Base-by-base conservation (phyloP, 192 early-diverging fungal genomes). In the Coemansia sp. region DNA sequence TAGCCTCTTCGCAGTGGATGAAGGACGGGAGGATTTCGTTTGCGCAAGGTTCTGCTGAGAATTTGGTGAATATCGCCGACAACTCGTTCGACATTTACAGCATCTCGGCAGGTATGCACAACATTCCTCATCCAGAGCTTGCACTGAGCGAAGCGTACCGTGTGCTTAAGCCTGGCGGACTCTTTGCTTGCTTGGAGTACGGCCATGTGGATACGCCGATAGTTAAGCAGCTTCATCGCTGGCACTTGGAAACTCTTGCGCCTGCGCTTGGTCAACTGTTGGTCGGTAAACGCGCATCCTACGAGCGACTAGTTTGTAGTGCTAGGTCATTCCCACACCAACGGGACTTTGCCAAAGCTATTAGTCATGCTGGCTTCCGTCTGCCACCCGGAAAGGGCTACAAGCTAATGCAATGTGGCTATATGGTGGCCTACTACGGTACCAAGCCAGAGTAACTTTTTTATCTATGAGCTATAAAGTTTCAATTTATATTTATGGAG, bases 41-140 rank as follows among this genome's bases (percentile, higher is more conserved):
- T 74, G 77, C 85, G 36, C 89, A 91, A 32, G 93, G 94, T 21
- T 93, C 96, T 65, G 95, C 95, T 23, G 94, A 98, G 73, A 71
- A 91, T 39, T 77, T 98, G 64, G 81, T 64, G 12, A 72, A 85
- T 25, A 89, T 97, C 51, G 83, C 90, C 21, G 88, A 90, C 70
- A 86, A 87, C 44, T 92, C 91, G 6, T 87, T 93, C 48, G 96
- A 98, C 74, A 89, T 89, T 5, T 98, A 95, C 77, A 95, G 94
- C 9, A 98, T 98, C 63, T 95, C 96, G 19, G 96, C 97, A 70
- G 96, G 96, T n/a, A 98, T 98, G 71, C 89, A 95, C 67, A 98
- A 98, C 82, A 90, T 93, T 76, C 95, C 96, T 2, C 90, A 97
- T 65, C 84, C 95, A 10, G 93, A 95, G 67, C 81, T 75, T 9